phyloP scores from a whole-genome alignment of 164 flowering plant genomes.

The Dillenia turbinata region DNA sequence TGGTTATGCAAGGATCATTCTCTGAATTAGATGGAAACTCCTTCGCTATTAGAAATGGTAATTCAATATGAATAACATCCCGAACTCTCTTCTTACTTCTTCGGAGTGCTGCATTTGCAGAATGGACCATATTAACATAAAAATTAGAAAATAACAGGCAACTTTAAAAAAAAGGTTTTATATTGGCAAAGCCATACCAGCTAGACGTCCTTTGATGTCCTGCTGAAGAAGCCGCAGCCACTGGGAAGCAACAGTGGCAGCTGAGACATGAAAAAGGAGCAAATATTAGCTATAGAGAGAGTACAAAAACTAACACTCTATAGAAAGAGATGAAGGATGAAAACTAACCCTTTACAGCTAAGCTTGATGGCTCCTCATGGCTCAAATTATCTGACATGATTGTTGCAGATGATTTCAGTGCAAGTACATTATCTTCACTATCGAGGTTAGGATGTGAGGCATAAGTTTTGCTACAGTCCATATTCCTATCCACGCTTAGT shows the following conservation, averaged over 20 bases:
- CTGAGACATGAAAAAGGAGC: conserved; percentile 34
- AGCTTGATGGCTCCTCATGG: conserved; percentile 41
- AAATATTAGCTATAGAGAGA: not conserved
- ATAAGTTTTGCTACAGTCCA: conserved; percentile 9
- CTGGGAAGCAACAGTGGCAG: conserved; percentile 90
- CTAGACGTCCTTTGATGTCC: conserved; percentile 83
- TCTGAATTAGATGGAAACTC: conserved; percentile 55
- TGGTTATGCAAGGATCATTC: conserved; percentile 24
- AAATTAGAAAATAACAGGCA: not conserved
- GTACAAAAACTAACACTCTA: conserved; percentile 50
- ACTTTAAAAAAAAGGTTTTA: not conserved
- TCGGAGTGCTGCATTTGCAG: conserved; percentile 49
- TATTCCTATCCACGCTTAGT: conserved; percentile 17
- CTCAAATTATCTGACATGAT: conserved; percentile 36
- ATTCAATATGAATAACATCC: conserved; percentile 58
- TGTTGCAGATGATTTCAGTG: conserved; percentile 35
- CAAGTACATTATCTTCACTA: conserved; percentile 30
- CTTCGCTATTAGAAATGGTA: conserved; percentile 57
- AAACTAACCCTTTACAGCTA: conserved; percentile 6
- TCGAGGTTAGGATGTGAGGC: conserved; percentile 15
- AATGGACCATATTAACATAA: conserved; percentile 4
- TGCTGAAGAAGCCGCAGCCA: conserved; percentile 89
- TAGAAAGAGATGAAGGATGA: conserved; percentile 52
- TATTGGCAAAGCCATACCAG: conserved; percentile 38
- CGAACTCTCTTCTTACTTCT: conserved; percentile 84